Evolutionary conservation across 345 rosid genomes (phyloP).

Genomic region (Brassica cretica): DNA sequence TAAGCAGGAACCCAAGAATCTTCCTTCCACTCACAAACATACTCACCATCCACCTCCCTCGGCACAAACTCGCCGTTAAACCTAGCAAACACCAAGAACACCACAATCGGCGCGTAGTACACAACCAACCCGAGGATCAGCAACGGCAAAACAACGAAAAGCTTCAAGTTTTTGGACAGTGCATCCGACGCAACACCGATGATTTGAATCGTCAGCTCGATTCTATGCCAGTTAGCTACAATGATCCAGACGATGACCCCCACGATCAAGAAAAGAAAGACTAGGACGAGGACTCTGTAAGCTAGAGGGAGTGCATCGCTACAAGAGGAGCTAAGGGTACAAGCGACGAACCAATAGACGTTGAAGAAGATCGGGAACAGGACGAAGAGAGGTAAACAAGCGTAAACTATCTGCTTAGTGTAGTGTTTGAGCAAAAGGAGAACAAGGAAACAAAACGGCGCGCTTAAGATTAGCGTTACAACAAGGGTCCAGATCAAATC

Average conservation of each 20-base stretch:
- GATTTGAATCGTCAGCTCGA: conserved; percentile 72
- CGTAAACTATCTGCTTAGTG: conserved; percentile 81
- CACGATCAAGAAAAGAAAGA: conserved; percentile 63
- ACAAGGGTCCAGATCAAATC: conserved; percentile 71
- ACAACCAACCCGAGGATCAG: conserved; percentile 56
- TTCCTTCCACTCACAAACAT: conserved; percentile 78
- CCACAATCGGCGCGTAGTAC: conserved; percentile 71
- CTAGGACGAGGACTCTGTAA: conserved; percentile 68
- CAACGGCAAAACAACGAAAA: conserved; percentile 66
- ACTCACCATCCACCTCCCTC: conserved; percentile 49
- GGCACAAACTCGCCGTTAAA: conserved; percentile 73
- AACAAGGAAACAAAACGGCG: conserved; percentile 64
- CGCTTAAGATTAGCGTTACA: conserved; percentile 63
- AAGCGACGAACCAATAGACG: conserved; percentile 89
- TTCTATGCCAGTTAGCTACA: conserved; percentile 76
- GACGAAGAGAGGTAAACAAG: conserved; percentile 72
- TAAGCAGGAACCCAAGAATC: conserved; percentile 95
- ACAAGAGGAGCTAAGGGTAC: conserved; percentile 72
- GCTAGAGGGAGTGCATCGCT: conserved; percentile 62
- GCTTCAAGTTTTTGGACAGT: conserved; percentile 64
- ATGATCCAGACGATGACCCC: conserved; percentile 78
- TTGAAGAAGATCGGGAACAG: conserved; percentile 68
- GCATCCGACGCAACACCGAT: conserved; percentile 86
- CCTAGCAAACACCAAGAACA: conserved; percentile 76
- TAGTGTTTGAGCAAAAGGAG: conserved; percentile 77